These are phyloP conservation scores for Epichloe elymi DNA, from an alignment of 2,329 filamentous ascomycete genomes.

Conservation along the genomic window DNA sequence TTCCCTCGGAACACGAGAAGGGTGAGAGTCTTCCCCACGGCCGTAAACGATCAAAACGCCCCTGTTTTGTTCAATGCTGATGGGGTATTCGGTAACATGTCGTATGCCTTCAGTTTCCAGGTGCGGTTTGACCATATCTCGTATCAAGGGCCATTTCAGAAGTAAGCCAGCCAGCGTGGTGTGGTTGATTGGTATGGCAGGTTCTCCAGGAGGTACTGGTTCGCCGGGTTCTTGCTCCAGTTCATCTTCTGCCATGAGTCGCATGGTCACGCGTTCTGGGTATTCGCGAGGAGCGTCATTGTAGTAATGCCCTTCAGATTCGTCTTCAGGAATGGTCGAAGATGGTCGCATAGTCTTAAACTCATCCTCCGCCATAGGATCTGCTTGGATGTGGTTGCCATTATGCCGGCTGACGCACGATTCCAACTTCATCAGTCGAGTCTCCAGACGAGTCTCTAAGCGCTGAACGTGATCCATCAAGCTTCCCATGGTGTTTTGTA, in stretches of 20 bases:
- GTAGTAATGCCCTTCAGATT: constrained; percentile 9
- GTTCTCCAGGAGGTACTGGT: constrained; percentile 42
- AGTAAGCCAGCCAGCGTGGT: constrained; percentile 81
- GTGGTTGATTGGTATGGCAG: constrained; percentile 71
- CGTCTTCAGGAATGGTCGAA: constrained; percentile 8
- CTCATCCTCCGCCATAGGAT: constrained; percentile 18
- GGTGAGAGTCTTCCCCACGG: constrained; percentile 59
- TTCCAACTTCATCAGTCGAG: constrained; percentile 23
- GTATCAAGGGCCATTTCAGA: constrained; percentile 58
- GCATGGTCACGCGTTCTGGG: constrained; percentile 15
- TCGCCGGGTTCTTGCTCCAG: constrained; percentile 38
- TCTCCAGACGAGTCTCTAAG: constrained; percentile 28
- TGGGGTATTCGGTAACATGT: constrained; percentile 58
- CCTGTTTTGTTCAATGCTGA: constrained; percentile 59
- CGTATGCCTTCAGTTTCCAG: constrained; percentile 37
- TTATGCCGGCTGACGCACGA: constrained; percentile 8
- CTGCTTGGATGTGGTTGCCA: constrained; percentile 13
- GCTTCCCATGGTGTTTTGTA: constrained; percentile 24
- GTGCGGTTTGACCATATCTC: constrained; percentile 43
- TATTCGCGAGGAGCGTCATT: constrained; percentile 14
- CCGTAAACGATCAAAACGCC: constrained; percentile 66
- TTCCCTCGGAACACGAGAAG: constrained; percentile 35
- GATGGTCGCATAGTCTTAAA: constrained; percentile 13
- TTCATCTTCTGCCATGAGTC: constrained; percentile 30
- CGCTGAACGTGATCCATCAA: constrained; percentile 25